Percentiles rank a stretch among this genome's conserved stretches.
Conservation (phyloP, 192 early-diverging fungal genomes). For the Spizellomyces sp. region DNA sequence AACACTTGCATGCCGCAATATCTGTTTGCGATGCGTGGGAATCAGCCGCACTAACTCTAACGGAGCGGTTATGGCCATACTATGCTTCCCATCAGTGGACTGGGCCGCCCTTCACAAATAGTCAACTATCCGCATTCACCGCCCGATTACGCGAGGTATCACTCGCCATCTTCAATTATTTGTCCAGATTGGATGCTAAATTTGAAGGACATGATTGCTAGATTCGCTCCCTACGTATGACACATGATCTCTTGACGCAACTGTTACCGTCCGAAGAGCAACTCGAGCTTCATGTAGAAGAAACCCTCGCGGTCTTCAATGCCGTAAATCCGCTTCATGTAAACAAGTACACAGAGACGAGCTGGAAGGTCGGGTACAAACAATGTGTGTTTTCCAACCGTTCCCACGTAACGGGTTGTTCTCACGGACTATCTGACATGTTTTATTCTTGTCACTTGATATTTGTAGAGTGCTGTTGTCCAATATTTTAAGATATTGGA, state of each 20-base stretch:
- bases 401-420: too few relatives aligned
- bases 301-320: slow-evolving; percentile 19
- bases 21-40: slow-evolving; percentile 28
- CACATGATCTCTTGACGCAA: slow-evolving; percentile 31
- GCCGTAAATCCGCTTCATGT: slow-evolving; percentile 21
- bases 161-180: background rate
- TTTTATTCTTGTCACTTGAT: background rate
- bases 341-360: slow-evolving; percentile 27
- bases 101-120: slow-evolving; percentile 31
- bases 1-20: slow-evolving; percentile 29
- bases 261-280: slow-evolving; percentile 41
- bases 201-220: slow-evolving; percentile 12
- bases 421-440: slow-evolving; percentile 11
- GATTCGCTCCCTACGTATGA: slow-evolving; percentile 23
- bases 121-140: slow-evolving; percentile 17
- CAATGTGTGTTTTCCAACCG: background rate
- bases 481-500: slow-evolving; percentile 32
- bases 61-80: slow-evolving; percentile 52
- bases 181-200: slow-evolving; percentile 1
- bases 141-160: slow-evolving; percentile 40
- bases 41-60: slow-evolving; percentile 36
- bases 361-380: slow-evolving; percentile 43
- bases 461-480: slow-evolving; percentile 33
- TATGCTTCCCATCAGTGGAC: slow-evolving; percentile 47
- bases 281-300: slow-evolving; percentile 36